Evolutionary conservation across 1,139 yeast genomes (phyloP), one percentile per base, ranked within the genome.

Genomic region (Nakaseomyces uthaithaninus): DNA sequence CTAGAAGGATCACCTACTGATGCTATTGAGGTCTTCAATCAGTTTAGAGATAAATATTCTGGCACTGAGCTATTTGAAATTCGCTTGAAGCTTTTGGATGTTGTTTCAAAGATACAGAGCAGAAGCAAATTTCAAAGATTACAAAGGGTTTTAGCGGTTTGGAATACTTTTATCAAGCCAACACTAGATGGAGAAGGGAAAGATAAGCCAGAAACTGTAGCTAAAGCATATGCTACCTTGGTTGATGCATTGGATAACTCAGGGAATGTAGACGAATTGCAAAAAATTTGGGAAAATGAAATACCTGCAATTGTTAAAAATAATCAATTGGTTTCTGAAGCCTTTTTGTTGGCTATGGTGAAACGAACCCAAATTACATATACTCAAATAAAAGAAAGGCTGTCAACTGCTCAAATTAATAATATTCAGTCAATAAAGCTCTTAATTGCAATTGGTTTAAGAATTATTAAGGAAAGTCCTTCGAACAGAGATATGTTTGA

Each of bases 151-250:
- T 47, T 55, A 40, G 62, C 62, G 5, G 48, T 57, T 28, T 58
- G 63, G 63, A 57, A 58, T 39, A 46, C 55, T 27, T 42, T 49
- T n/a, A 47, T 57, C 16, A 51, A 50, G 33, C 43, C 50, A 14
- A 24, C 39, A 2, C 31, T 38, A 9, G 48, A 45, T 4, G 31
- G 42, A 5, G 43, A 47, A 3, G 42, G 43, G 6, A 52, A 59
- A 6, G 57, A 50, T 31, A 42, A n/a, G n/a, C n/a, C 51, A 7
- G 12, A 3, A 2, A 16, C 16, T 10, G 18, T n/a, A 10, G 19
- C 35, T 19, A 24, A 5, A 11, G 35, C 61, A 3, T 57, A 48
- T 36, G 43, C 46, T n/a, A 39, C 49, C 7, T 42, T 57, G 23
- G 33, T 57, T 7, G 40, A 43, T 19, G 53, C 59, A 1, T 43